A percentile compares a stretch with the other conserved stretches of the same genome.
Evolutionary conservation across 371 early-diverging fungal species (phyloP).

Genomic region (Mortierella sp.): DNA sequence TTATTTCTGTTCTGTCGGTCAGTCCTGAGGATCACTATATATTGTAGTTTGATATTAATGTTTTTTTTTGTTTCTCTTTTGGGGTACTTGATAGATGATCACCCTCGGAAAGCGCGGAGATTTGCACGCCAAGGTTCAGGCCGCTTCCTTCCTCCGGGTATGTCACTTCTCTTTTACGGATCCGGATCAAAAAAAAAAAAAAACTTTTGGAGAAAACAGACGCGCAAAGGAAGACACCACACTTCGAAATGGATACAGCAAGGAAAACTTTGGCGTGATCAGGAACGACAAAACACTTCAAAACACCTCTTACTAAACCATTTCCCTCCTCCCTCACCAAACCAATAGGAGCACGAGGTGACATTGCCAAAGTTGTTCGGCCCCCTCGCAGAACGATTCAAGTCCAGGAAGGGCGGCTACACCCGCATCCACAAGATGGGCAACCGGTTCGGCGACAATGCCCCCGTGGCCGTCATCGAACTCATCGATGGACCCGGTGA

Average conservation of each 20-base stretch:
- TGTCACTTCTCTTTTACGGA: conserved; percentile 9
- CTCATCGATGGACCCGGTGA: conserved; percentile 77
- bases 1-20: neutral
- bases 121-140: conserved; percentile 72
- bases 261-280: neutral
- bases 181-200: neutral
- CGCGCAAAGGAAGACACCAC: too few species aligned
- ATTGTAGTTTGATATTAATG: neutral
- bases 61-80: neutral
- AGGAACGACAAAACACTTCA: neutral
- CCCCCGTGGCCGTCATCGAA: conserved; percentile 94
- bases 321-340: neutral
- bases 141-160: conserved; percentile 75
- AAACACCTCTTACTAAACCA: too few species aligned
- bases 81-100: conserved; percentile 67
- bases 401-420: conserved; percentile 89
- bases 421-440: conserved; percentile 91
- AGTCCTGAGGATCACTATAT: neutral
- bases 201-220: neutral
- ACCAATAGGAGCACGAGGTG: conserved; percentile 69
- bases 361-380: conserved; percentile 90
- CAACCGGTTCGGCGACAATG: conserved; percentile 87
- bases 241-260: neutral
- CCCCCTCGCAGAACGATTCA: conserved; percentile 88
- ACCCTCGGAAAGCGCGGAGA: conserved; percentile 83